Base-by-base conservation (phyloP, 75 land plant genomes). In the Chamaecyparis obtusa region DNA sequence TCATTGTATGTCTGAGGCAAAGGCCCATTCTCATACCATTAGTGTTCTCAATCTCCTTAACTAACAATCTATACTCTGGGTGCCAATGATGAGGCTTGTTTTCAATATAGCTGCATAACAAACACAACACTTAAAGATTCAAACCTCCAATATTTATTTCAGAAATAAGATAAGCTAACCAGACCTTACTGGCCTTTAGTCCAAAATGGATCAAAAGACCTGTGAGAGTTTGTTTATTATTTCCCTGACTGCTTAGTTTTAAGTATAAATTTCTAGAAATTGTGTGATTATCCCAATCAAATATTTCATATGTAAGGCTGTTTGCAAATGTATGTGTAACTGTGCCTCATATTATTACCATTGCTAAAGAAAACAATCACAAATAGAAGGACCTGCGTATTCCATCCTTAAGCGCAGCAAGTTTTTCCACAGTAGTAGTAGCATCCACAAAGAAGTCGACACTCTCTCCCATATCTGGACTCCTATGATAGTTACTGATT, bases 401-500 rank as follows among this genome's bases (percentile, higher is more conserved):
- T 87, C 89, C 92, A 72, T 94, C 92, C 85, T 87, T 95, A 86
- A 95, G 89, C 46, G 86, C 17, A 2, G 93, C 90, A 84, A 96
- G 88, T 87, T 94, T 96, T 86, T 97, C 97, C 0, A 90, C 75
- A 69, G 99, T 92, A 1, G 99, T 95, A 27, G 94, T 85, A n/a
- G 95, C 90, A 84, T 95, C 95, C 24, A 96, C 85, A 43, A 17
- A 74, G 85, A 95, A 97, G 10, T 96, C 95, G 30, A 97, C 71
- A 19, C 90, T 24, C 85, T 97, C 99, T 55, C 93, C 94, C 99
- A 96, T 96, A 30, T 97, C 99, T 39, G 99, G 99, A 89, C 99
- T 97, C 11, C 98, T 94, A 71, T 96, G 94, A 69, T 88, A 93
- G 86, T 97, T 97, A 55, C 89, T 75, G 79, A 97, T 97, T 10